Evolutionary conservation across 306 rosid genomes (phyloP), one percentile per base, ranked within the genome.

Genomic region (Lathyrus tuberosus): DNA sequence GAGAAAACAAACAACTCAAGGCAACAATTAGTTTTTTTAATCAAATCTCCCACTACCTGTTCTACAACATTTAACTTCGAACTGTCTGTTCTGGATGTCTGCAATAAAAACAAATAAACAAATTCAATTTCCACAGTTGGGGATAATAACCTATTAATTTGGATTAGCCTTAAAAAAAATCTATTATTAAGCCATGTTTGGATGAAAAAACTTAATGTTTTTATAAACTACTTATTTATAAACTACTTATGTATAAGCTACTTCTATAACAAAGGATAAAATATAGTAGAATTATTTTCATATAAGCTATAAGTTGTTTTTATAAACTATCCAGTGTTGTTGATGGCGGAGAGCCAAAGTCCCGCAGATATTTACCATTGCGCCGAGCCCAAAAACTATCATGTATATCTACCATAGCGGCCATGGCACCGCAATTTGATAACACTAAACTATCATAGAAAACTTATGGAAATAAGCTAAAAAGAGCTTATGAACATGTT

Each of bases 11-110:
- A 22, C 11, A 42, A 38, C 20, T 54, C 31, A 52, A 43, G 9
- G 7, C 28, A 6, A 20, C 10, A 47, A 62, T 51, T 42, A 17
- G 28, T 17, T 18, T 35, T 9, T 43, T 12, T 31, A 6, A 49
- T 67, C 69, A 26, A 20, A 76, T 67, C 52, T 52, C 20, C 43
- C 54, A 24, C 35, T 69, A 92, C 98, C 98, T 92, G 90, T 80
- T 82, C 74, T 38, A 89, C 62, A 15, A 89, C 80, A 43, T 76
- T 79, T 73, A 86, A 84, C 62, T 73, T 88, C 35, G 79, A 68
- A 60, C 53, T 61, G 76, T 88, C 91, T 15, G 81, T 59, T 75
- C 77, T 62, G 75, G 79, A 86, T 70, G 85, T 85, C 98, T 92
- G 96, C 87, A 87, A 56, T 64, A 65, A 78, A 76, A 49, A 40